Evolutionary conservation across 768 basidiomycete species (phyloP), one percentile per base, ranked within the genome.

Genomic region (Phaeolepiota aurea): DNA sequence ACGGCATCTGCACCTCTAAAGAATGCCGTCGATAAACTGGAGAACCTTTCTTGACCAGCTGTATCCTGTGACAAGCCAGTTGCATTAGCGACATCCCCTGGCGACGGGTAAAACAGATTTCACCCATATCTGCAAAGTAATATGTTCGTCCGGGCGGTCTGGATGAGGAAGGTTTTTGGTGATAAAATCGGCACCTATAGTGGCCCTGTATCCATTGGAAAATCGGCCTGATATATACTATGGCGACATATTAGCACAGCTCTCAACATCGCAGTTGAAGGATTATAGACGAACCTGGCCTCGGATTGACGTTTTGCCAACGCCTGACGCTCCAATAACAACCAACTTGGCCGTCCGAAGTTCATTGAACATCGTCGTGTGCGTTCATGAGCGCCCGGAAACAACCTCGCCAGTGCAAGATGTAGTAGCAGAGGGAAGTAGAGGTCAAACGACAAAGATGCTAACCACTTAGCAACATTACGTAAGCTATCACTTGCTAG

Each of bases 121-220:
- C 25, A 71, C 70, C 71, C 69, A 72, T 31, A 72, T 85, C 57
- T 87, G 82, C 43, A 91, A 62, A 5, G 74, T 75, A 5, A 90
- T 70, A 1, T 65, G 58, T 48, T 85, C 73, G 4, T 65, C 72
- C 31, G 70, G 64, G 12, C 66, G 62, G 3, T 51, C 68, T 32
- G 79, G 74, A 52, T 86, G 76, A 0, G 78, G 74, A 9, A 90
- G 51, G 0, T 74, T 76, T 56, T 88, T 89, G 0, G 79, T 72
- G 37, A 89, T 85, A 43, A 91, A 92, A 60, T 92, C 88, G n/a
- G 83, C 79, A 14, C 88, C 89, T 31, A 93, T 90, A 2, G 89
- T 92, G 1, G 88, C 82, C 36, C 85, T 69, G 57, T 91, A 91
- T 7, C 78, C 77, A 2, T 72, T 75, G 3, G 82, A 78, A 58